Evolutionary conservation across 2,329 filamentous ascomycete genomes (phyloP), one percentile per base, ranked within the genome.

Genomic region (Aspergillus terreus): DNA sequence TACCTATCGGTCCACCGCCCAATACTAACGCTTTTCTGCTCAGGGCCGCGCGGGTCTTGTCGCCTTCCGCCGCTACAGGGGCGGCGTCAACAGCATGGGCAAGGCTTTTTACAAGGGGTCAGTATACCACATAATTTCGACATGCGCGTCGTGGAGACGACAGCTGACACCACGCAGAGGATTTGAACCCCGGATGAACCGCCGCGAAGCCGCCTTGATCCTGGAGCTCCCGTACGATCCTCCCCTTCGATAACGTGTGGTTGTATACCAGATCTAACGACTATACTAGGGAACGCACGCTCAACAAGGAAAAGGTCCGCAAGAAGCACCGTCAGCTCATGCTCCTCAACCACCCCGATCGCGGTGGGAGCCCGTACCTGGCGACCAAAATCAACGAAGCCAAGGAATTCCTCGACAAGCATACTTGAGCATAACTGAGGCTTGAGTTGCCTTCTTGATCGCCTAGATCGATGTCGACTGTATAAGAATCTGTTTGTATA

Each of bases 311-410:
- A 44, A 94, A 95, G 69, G 79, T 99, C 64, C 90, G 94, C 69
- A 96, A 96, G 77, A 90, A 92, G 63, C 94, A 99, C 75, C 87
- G 94, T 58, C 90, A 86, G 49, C 84, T 97, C 60, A 99, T 99
- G 92, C 84, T 99, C 51, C 80, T 96, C 59, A 99, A 99, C 79
- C 94, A 99, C 73, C 94, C 94, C 58, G 94, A 99, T 79, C 88
- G 94, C 68, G 94, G 94, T 59, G 94, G 94, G 36, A 96, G 91
- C 68, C 94, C 94, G 6, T 99, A 97, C 70, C 77, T 99, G 42
- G 94, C 94, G 12, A 96, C 92, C 49, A 99, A 99, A 74, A 88
- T 99, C 69, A 99, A 99, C 75, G 94, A 99, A 73, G 94, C 94
- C 36, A 99, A 99, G 74, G 92, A 97, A 71, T 83, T 97, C 57